Conservation (phyloP, 441 rosid species). For the Hura crepitans region DNA sequence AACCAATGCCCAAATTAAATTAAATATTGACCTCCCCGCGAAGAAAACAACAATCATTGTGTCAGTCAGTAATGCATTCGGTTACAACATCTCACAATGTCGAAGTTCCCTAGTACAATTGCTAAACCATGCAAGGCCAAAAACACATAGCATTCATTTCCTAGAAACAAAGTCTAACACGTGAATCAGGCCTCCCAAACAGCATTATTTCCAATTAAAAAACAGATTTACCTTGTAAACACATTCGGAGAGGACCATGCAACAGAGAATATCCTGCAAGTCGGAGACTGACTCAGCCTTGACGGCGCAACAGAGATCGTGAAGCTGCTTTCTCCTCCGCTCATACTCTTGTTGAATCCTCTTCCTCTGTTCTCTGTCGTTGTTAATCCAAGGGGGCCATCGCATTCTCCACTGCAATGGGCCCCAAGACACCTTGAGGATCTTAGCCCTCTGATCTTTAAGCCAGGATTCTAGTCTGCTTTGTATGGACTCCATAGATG, state of each 20-base stretch:
- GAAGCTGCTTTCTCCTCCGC: slow-evolving; percentile 64
- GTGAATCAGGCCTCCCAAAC: background rate
- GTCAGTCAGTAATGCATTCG: background rate
- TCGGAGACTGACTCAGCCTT: slow-evolving; percentile 83
- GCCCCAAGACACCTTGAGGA: slow-evolving; percentile 72
- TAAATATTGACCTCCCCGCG: background rate
- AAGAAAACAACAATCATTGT: background rate
- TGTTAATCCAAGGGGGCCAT: slow-evolving; percentile 71
- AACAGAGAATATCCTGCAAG: slow-evolving; percentile 86
- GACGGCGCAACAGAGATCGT: slow-evolving; percentile 66
- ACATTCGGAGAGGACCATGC: slow-evolving; percentile 95
- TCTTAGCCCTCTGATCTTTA: slow-evolving; percentile 73
- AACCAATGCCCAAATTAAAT: background rate
- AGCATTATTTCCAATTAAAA: background rate
- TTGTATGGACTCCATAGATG: slow-evolving; percentile 66
- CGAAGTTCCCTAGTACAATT: background rate
- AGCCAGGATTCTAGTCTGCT: slow-evolving; percentile 81
- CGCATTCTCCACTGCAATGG: slow-evolving; percentile 69
- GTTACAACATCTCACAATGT: background rate
- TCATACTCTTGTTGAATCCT: slow-evolving; percentile 70
- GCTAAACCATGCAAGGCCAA: background rate
- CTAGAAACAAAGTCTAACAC: background rate
- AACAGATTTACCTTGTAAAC: slow-evolving; percentile 62
- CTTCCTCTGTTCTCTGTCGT: slow-evolving; percentile 51
- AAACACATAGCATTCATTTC: background rate